A percentile compares a stretch with the other conserved stretches of the same genome.
Conservation (phyloP, 106 monocot species). For the Apostasia shenzhenica region DNA sequence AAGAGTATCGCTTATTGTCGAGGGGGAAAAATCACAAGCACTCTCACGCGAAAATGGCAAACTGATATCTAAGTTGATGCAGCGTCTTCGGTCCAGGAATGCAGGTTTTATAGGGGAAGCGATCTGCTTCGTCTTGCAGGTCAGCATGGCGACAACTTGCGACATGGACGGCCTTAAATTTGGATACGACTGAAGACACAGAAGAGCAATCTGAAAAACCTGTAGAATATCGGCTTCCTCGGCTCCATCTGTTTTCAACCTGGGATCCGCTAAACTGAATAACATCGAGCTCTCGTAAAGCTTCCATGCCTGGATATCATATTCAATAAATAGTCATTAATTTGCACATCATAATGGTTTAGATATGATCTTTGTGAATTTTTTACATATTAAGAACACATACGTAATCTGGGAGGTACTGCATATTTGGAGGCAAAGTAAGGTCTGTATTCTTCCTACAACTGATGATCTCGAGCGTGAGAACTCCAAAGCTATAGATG, state of each 20-base stretch:
- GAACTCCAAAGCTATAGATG: constrained; percentile 63
- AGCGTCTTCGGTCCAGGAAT: constrained; percentile 16
- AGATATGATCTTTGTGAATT: not conserved
- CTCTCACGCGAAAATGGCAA: too few species aligned
- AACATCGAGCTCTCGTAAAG: constrained; percentile 34
- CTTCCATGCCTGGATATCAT: constrained; percentile 45
- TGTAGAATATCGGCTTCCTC: constrained; percentile 23
- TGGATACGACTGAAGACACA: constrained; percentile 37
- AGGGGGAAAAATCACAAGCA: too few species aligned
- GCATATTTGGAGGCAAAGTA: constrained; percentile 37
- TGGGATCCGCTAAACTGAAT: constrained; percentile 26
- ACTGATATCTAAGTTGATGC: not conserved
- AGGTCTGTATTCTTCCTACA: constrained; percentile 46
- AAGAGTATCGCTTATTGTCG: too few species aligned
- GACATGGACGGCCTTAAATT: constrained; percentile 45
- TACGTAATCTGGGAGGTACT: constrained; percentile 63
- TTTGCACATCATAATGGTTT: too few species aligned
- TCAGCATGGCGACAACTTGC: constrained; percentile 36
- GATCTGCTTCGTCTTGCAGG: constrained; percentile 12
- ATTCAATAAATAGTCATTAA: not conserved
- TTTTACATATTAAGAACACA: not conserved
- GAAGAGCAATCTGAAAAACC: constrained; percentile 28
- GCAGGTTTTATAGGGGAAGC: constrained; percentile 34
- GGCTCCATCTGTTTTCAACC: constrained; percentile 19
- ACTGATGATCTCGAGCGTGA: constrained; percentile 44